phyloP scores from a whole-genome alignment of 2,329 filamentous ascomycete genomes.

The Nigrospora osmanthi region DNA sequence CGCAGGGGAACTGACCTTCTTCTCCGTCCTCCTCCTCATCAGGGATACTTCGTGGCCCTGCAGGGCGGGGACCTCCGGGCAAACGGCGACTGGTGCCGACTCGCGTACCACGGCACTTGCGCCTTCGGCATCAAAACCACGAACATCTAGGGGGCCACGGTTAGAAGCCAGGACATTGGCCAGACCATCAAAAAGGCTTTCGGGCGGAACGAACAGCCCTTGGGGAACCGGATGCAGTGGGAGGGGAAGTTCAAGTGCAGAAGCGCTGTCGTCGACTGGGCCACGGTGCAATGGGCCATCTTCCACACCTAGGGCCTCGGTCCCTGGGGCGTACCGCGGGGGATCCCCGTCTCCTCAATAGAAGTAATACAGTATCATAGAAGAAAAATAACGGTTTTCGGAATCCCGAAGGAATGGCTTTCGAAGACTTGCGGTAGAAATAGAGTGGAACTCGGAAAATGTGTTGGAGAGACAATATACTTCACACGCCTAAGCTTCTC shows the following conservation, averaged over 20 bases:
- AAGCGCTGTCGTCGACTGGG: not conserved
- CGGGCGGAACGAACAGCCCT: not conserved
- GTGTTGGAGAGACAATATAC: too few species aligned
- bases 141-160: not conserved
- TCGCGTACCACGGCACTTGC: not conserved
- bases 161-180: not conserved
- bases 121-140: not conserved
- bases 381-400: too few species aligned
- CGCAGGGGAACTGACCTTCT: not conserved
- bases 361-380: too few species aligned
- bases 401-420: not conserved
- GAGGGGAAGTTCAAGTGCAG: not conserved
- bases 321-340: not conserved
- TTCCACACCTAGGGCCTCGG: not conserved
- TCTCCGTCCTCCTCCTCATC: not conserved
- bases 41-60: not conserved
- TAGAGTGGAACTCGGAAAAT: too few species aligned
- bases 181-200: not conserved
- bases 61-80: not conserved
- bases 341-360: not conserved
- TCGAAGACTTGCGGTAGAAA: too few species aligned
- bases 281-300: not conserved
- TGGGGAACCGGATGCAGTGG: not conserved
- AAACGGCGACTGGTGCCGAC: conserved; percentile 1
- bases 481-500: too few species aligned